Percentiles rank a stretch among this genome's conserved stretches.
phyloP scores from a whole-genome alignment of 805 yeast species.

The Diddensiella santjacobensis region DNA sequence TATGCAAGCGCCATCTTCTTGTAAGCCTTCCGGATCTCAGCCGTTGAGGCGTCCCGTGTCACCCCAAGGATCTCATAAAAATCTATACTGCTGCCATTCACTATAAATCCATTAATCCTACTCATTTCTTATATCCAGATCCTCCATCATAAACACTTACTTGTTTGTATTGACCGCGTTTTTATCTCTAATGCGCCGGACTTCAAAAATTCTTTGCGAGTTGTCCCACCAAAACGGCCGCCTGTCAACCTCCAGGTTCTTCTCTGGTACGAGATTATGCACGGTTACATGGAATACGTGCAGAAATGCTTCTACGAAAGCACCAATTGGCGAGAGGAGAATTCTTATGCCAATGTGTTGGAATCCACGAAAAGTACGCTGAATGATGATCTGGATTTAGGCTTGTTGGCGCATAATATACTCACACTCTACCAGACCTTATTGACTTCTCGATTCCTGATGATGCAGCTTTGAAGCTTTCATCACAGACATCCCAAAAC shows the following conservation, averaged over 20 bases:
- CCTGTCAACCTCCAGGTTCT: background rate
- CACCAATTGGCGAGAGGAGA: slow-evolving; percentile 77
- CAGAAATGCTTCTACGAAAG: slow-evolving; percentile 64
- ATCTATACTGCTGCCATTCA: slow-evolving; percentile 20
- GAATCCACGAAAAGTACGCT: slow-evolving; percentile 55
- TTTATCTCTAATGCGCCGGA: no score
- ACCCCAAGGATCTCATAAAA: slow-evolving; percentile 70
- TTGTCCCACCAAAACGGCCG: no score
- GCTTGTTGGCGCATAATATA: background rate
- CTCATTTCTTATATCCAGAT: no score
- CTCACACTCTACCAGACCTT: slow-evolving; percentile 34
- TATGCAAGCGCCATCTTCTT: slow-evolving; percentile 73
- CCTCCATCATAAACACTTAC: no score
- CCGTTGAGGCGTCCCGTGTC: slow-evolving; percentile 55
- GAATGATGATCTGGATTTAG: background rate
- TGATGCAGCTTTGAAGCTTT: slow-evolving; percentile 60
- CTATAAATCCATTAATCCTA: no score
- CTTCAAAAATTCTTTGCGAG: no score
- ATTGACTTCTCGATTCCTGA: slow-evolving; percentile 71
- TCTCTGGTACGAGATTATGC: slow-evolving; percentile 44
- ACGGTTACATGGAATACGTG: slow-evolving; percentile 82
- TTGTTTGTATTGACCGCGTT: no score
- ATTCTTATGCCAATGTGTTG: slow-evolving; percentile 68
- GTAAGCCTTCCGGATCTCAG: slow-evolving; percentile 80
- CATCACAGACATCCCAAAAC: slow-evolving; percentile 64